Percentiles rank a stretch among this genome's conserved stretches.
These are phyloP conservation scores for Oligophagozyma castellii DNA, from an alignment of 1,139 yeast species.

Conservation along the genomic window DNA sequence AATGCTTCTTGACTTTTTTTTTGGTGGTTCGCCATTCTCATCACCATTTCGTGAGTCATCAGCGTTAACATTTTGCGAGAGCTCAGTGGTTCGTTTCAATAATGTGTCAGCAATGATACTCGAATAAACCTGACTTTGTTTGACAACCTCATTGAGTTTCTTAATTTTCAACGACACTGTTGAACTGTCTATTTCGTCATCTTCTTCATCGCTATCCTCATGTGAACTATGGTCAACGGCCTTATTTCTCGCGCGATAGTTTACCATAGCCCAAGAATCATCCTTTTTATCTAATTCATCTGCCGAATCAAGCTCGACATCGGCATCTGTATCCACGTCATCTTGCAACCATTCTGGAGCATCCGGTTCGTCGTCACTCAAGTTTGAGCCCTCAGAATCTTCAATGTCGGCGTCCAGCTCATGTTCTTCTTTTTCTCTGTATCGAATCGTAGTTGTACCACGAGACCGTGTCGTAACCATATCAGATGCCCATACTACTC, in stretches of 20 bases:
- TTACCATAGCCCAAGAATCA: neutral
- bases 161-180: conserved; percentile 35
- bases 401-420: conserved; percentile 4
- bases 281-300: conserved; percentile 12
- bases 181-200: conserved; percentile 11
- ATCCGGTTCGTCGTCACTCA: conserved; percentile 1
- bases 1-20: conserved; percentile 10
- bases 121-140: conserved; percentile 74
- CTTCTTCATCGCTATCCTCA: conserved; percentile 9
- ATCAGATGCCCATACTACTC: conserved; percentile 3
- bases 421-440: conserved; percentile 11
- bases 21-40: conserved; percentile 12
- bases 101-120: conserved; percentile 70
- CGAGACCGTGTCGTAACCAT: too few relatives aligned
- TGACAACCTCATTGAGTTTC: conserved; percentile 56
- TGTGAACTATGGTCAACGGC: conserved; percentile 4
- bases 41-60: conserved; percentile 3
- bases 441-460: conserved; percentile 4
- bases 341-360: conserved; percentile 20
- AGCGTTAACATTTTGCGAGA: conserved; percentile 3
- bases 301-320: conserved; percentile 20
- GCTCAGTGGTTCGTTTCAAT: conserved; percentile 28
- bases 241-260: conserved; percentile 3
- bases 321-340: conserved; percentile 9
- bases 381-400: neutral